Evolutionary conservation across 75 land plant species (phyloP).

Genomic region (Cunninghamia lanceolata): DNA sequence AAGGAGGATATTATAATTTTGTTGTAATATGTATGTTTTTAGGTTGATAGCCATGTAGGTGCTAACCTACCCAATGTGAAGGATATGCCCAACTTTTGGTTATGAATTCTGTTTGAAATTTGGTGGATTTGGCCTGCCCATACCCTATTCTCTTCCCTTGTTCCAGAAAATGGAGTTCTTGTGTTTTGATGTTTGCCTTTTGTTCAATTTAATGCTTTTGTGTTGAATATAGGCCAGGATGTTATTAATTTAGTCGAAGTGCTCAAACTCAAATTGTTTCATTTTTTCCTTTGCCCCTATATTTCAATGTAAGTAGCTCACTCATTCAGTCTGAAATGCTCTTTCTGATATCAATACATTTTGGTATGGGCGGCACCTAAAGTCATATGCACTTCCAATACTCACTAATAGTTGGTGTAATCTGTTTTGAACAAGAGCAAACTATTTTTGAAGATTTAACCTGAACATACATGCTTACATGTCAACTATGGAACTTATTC

Average conservation of each 20-base stretch:
- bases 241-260: background rate
- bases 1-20: background rate
- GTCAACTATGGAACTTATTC: too few species aligned
- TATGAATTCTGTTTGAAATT: background rate
- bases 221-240: background rate
- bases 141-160: background rate
- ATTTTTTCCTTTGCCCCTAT: background rate
- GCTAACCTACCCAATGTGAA: background rate
- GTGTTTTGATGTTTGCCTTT: background rate
- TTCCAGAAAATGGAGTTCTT: background rate
- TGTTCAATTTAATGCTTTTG: background rate
- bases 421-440: too few species aligned
- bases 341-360: too few species aligned
- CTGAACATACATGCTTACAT: too few species aligned
- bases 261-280: background rate
- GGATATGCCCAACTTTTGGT: background rate
- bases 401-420: too few species aligned
- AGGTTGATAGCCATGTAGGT: background rate
- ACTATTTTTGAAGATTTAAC: too few species aligned
- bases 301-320: background rate
- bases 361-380: too few species aligned
- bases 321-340: background rate
- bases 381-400: too few species aligned
- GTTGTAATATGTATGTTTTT: background rate
- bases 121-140: background rate